Conservation (phyloP, 1,139 yeast species). For the Tardiomyces blankii region DNA sequence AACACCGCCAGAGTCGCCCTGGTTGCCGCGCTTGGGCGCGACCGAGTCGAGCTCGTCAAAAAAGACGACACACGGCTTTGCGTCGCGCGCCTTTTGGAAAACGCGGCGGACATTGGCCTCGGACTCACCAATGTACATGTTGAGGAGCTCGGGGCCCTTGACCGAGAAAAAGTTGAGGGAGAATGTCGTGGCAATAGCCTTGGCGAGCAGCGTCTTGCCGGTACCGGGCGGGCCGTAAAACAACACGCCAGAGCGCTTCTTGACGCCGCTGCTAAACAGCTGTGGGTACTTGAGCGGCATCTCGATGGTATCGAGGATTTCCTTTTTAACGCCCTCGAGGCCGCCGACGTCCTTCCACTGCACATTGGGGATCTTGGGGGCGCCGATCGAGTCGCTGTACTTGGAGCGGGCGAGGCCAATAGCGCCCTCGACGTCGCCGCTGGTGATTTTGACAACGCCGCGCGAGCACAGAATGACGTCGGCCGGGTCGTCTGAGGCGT, state of each 20-base stretch:
- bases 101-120: conserved; percentile 95
- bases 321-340: conserved; percentile 77
- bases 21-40: conserved; percentile 96
- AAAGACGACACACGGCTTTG: conserved; percentile 93
- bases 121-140: conserved; percentile 97
- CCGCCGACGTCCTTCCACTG: conserved; percentile 96
- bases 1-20: conserved; percentile 97
- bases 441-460: conserved; percentile 44
- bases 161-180: conserved; percentile 90
- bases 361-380: conserved; percentile 91
- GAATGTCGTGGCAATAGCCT: conserved; percentile 92
- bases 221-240: conserved; percentile 99
- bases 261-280: conserved; percentile 74
- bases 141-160: conserved; percentile 88
- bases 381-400: conserved; percentile 91
- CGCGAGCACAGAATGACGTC: conserved; percentile 28
- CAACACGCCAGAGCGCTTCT: conserved; percentile 85
- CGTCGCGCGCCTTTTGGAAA: conserved; percentile 89
- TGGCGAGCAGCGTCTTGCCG: conserved; percentile 88
- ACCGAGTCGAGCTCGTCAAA: conserved; percentile 96
- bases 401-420: conserved; percentile 77
- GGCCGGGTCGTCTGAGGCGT: conserved; percentile 11
- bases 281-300: conserved; percentile 93
- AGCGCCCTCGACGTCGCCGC: conserved; percentile 59
- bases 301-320: conserved; percentile 88